Percentiles rank a stretch among this genome's conserved stretches.
These are phyloP conservation scores for Lepidium sativum DNA, from an alignment of 345 rosid species.

Conservation along the genomic window DNA sequence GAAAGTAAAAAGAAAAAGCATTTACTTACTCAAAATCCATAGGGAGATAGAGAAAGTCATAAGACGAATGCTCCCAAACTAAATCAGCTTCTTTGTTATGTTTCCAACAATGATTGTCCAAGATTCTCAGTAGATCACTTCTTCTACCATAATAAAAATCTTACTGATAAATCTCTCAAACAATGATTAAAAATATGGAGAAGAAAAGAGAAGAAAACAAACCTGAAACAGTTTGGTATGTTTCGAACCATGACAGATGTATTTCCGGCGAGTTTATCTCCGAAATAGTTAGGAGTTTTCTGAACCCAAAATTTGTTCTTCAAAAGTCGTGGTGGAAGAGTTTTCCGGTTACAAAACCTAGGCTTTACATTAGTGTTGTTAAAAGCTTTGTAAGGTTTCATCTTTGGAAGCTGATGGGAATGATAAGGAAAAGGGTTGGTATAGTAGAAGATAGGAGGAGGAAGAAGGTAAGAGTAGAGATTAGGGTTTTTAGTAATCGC, in stretches of 20 bases:
- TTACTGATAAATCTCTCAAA: not conserved
- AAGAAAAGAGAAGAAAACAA: not conserved
- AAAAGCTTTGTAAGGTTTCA: not conserved
- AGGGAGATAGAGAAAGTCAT: slow-evolving; percentile 48
- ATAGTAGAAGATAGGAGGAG: not conserved
- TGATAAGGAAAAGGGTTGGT: not conserved
- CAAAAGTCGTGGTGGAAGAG: slow-evolving; percentile 2
- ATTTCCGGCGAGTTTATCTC: not conserved
- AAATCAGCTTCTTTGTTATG: slow-evolving; percentile 9
- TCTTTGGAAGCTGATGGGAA: not conserved
- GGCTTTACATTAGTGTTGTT: not conserved
- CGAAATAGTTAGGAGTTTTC: not conserved
- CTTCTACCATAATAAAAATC: slow-evolving; percentile 22
- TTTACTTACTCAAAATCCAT: slow-evolving; percentile 53
- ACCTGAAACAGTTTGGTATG: slow-evolving; percentile 41
- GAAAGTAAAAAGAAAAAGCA: no score
- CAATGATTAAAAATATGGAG: not conserved
- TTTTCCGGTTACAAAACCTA: not conserved
- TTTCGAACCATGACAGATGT: slow-evolving; percentile 41
- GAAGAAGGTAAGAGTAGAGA: not conserved
- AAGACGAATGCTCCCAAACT: slow-evolving; percentile 17
- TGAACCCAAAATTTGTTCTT: not conserved
- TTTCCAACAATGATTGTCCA: slow-evolving; percentile 33
- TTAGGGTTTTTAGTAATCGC: not conserved
- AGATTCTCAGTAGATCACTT: slow-evolving; percentile 18